phyloP scores from a whole-genome alignment of 768 basidiomycete species.

The Hygrocybe punicea region DNA sequence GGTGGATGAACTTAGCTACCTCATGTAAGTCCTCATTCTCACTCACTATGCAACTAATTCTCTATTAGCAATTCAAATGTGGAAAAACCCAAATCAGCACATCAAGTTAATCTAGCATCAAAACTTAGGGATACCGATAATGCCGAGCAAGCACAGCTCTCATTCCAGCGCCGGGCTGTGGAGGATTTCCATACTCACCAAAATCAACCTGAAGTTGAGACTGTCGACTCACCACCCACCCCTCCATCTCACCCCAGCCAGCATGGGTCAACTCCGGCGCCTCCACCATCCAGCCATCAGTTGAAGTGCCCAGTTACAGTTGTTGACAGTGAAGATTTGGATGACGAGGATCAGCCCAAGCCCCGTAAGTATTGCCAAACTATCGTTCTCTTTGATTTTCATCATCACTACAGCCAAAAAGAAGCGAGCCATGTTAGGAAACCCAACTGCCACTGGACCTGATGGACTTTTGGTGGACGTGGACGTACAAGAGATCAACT shows the following conservation, averaged over 20 bases:
- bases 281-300: background rate
- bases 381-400: background rate
- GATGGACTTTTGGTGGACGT: constrained; percentile 16
- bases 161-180: background rate
- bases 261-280: background rate
- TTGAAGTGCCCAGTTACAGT: background rate
- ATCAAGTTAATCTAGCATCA: background rate
- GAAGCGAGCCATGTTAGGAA: background rate
- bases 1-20: background rate
- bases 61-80: background rate
- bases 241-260: background rate
- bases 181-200: background rate
- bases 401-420: background rate
- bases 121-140: background rate
- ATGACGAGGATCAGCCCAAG: background rate
- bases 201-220: background rate
- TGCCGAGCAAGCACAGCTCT: background rate
- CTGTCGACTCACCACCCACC: background rate
- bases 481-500: constrained; percentile 4
- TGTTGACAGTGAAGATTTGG: background rate
- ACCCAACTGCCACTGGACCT: constrained; percentile 6
- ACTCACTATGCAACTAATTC: background rate
- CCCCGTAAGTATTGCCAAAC: background rate
- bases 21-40: background rate
- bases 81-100: background rate